Base-by-base conservation (phyloP, 169 alveolate genomes). In the Plasmodium adleri region DNA sequence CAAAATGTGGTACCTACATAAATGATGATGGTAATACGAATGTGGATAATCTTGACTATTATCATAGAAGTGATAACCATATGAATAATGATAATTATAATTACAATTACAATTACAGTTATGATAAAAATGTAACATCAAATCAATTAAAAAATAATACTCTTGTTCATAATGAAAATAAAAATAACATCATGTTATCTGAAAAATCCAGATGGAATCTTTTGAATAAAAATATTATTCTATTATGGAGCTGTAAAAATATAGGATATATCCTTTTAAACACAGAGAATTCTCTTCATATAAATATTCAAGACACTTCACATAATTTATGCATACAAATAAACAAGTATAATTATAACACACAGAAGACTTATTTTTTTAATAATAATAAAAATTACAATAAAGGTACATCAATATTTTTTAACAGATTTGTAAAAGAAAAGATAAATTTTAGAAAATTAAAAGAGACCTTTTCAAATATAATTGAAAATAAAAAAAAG, bases 191-290 rank as follows among this genome's bases (percentile, higher is more conserved):
- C 17, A 52, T 15, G 28, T 47, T 15, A 78, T 50, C 68, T 50
- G 54, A 58, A 54, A 13, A 45, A 50, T 24, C 20, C n/a, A 78
- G 43, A 78, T 62, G 15, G 22, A 20, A 78, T 39, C 32, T 43
- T 39, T 56, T 83, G 43, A 32, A 83, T 70, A 43, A 63, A 0
- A 83, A 73, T 43, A 22, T 83, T 62, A 71, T 70, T 45, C 54
- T 83, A 20, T 63, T 68, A 39, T 83, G 91, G 91, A 39, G 28
- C 4, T 83, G 74, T 12, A 56, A 72, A 62, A 63, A 83, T 54
- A 17, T 68, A 22, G 91, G 91, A 32, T 83, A 68, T 52, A 70
- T 83, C 22, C 17, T 32, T 49, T 68, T 83, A 58, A 85, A 83
- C 20, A 45, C 73, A 39, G 32, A 59, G 17, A 70, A 56, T 54